Evolutionary conservation across 805 yeast genomes (phyloP).

Genomic region (Teunomyces tritomae): DNA sequence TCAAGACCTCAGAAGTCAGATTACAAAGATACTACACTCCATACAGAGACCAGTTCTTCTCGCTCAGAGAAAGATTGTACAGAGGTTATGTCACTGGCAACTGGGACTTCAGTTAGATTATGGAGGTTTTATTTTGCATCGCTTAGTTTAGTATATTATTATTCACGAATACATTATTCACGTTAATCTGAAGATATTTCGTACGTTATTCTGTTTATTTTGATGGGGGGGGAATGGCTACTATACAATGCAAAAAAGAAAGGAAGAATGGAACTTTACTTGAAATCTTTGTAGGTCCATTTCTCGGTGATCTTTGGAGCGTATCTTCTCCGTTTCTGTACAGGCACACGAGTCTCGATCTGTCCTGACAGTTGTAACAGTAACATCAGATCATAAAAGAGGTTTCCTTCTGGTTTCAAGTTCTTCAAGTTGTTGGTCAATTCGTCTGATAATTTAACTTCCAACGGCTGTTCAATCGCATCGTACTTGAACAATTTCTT

Average conservation of each 20-base stretch:
- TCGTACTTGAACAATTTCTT: conserved; percentile 44
- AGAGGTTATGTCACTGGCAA: conserved; percentile 45
- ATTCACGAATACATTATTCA: neutral
- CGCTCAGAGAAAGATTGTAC: conserved; percentile 46
- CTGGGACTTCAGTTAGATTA: conserved; percentile 38
- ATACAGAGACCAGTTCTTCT: conserved; percentile 46
- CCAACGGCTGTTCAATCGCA: conserved; percentile 44
- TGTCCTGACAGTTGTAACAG: conserved; percentile 81
- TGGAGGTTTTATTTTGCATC: neutral
- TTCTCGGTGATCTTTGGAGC: conserved; percentile 81
- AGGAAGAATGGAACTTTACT: too few species aligned
- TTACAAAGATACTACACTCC: conserved; percentile 45
- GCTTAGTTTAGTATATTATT: neutral
- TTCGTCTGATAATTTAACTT: conserved; percentile 87
- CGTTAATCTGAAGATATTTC: too few species aligned
- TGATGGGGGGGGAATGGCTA: neutral
- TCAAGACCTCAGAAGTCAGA: conserved; percentile 57
- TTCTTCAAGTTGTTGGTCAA: conserved; percentile 79
- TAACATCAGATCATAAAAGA: conserved; percentile 78
- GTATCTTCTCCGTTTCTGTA: conserved; percentile 62
- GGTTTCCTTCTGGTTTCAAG: conserved; percentile 86
- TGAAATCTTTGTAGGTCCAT: conserved; percentile 90
- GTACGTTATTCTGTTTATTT: neutral
- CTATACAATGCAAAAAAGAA: conserved; percentile 2
- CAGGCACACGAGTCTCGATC: conserved; percentile 79